Evolutionary conservation across 768 basidiomycete species (phyloP), one percentile per base, ranked within the genome.

Genomic region (Pleurotus djamor): DNA sequence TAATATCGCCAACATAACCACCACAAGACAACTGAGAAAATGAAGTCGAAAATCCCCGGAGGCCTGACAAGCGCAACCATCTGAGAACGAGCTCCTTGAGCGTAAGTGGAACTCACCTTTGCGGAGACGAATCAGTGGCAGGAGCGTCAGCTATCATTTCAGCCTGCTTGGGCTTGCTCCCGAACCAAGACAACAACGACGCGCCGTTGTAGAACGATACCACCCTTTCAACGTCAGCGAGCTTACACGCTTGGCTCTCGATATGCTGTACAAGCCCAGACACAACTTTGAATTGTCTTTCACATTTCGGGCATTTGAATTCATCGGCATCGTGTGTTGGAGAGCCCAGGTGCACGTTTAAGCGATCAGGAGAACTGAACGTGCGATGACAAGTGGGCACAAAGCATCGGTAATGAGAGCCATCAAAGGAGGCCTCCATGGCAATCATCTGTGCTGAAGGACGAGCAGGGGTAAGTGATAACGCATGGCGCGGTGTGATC

Each of bases 271-370:
- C 70, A 36, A 82, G 64, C 7, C 69, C 76, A 4, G 77, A 79
- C 34, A 80, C 66, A 35, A 75, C 63, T 48, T 68, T 69, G 64
- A 73, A 77, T 61, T 69, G 61, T 37, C 17, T 63, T 56, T 67
- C 66, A 64, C 80, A 81, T 59, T 70, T 72, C 45, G 80, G 80
- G 59, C 80, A 82, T 58, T 65, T 70, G 68, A 79, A 81, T 63
- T 78, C 71, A 55, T 74, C 67, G 33, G 56, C 65, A 59, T 76
- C 74, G 60, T 80, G 79, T 8, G 66, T 66, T 2, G 74, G 68
- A 47, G 77, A 78, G 61, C 67, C 68, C 44, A 76, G 62, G 57
- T 77, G 76, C 9, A 60, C 32, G 61, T 79, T 74, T 16, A 81
- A 70, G 6, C 66, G 60, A 1, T 36, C 3, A 12, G 75, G 69